Evolutionary conservation across 2,329 filamentous ascomycete genomes (phyloP), one percentile per base, ranked within the genome.

Genomic region (Leptodontidium sp.): DNA sequence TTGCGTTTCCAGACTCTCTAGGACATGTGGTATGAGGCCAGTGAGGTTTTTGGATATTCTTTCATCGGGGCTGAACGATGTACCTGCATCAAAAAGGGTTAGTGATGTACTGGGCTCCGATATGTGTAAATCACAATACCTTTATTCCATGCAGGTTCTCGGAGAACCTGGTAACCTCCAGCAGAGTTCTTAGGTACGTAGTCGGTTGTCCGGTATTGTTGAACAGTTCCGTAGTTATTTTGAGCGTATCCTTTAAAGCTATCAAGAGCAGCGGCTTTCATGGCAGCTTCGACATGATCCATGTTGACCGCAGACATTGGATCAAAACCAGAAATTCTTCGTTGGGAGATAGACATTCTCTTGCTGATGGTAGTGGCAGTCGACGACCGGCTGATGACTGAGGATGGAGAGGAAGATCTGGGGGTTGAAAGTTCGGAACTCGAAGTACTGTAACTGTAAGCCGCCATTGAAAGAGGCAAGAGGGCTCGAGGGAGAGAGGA

Each of bases 141-240:
- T 83, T 89, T 90, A 77, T 90, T 90, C 87, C 87, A 90, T 61
- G 86, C 81, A 70, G 88, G 87, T 78, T 90, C 86, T 63, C 83
- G 81, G 68, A 90, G 81, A 68, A 90, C 81, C 79, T 90, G 88
- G 78, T 88, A 88, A 73, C 88, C 88, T 70, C 81, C 81, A 71
- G 88, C 88, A 73, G 84, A 79, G 66, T 80, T 78, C 75, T 87
- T 79, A 58, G 82, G 72, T 61, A 87, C 74, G 77, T 89, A 88
- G 71, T 89, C 84, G 57, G 86, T 88, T 64, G 81, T 75, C 53
- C 80, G 78, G 71, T 82, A 77, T 76, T 90, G 88, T 71, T 85
- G 81, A 73, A 90, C 83, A 77, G 87, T 84, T 70, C 81, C 72
- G 74, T 84, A 89, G 77, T 84, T 82, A 76, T 86, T 82, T 77